Conservation (phyloP, 2,329 filamentous ascomycete genomes). For the Scedosporium minutisporum region DNA sequence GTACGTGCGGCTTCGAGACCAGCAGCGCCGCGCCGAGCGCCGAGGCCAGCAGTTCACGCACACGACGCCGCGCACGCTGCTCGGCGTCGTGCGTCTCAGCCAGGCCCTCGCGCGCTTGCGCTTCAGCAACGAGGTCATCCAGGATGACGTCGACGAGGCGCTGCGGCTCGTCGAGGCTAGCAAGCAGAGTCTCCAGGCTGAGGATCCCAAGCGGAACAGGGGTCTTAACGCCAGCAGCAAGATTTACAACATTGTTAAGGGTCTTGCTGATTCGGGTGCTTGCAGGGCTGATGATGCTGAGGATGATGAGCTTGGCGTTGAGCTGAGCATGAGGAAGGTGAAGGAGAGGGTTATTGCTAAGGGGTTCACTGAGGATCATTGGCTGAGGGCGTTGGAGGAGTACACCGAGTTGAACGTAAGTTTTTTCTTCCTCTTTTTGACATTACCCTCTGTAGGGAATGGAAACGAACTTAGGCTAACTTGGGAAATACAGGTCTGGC, state of each 20-base stretch:
- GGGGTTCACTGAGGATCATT: conserved; percentile 93
- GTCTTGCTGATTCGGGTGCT: conserved; percentile 76
- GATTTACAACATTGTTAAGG: conserved; percentile 91
- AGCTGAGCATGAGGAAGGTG: conserved; percentile 80
- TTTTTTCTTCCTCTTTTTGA: conserved; percentile 19
- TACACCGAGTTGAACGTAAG: conserved; percentile 85
- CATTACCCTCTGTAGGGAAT: too few species aligned
- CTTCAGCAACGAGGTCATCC: conserved; percentile 75
- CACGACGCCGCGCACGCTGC: conserved; percentile 84
- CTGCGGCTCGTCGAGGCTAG: conserved; percentile 84
- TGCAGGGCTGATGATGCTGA: conserved; percentile 61
- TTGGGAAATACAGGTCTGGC: conserved; percentile 54
- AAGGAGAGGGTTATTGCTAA: conserved; percentile 88
- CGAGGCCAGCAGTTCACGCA: conserved; percentile 88
- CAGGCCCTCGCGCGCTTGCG: conserved; percentile 88
- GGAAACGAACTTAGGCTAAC: conserved; percentile 26
- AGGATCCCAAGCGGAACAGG: conserved; percentile 54
- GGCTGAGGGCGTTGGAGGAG: conserved; percentile 76
- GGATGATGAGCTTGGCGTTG: conserved; percentile 47
- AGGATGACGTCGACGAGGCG: conserved; percentile 93
- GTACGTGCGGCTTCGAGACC: conserved; percentile 87
- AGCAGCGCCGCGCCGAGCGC: conserved; percentile 84
- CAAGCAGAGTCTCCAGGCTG: conserved; percentile 79
- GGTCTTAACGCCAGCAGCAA: conserved; percentile 75
- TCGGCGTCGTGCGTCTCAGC: conserved; percentile 84